Evolutionary conservation across 768 basidiomycete genomes (phyloP).

Genomic region (Hericium erinaceus): DNA sequence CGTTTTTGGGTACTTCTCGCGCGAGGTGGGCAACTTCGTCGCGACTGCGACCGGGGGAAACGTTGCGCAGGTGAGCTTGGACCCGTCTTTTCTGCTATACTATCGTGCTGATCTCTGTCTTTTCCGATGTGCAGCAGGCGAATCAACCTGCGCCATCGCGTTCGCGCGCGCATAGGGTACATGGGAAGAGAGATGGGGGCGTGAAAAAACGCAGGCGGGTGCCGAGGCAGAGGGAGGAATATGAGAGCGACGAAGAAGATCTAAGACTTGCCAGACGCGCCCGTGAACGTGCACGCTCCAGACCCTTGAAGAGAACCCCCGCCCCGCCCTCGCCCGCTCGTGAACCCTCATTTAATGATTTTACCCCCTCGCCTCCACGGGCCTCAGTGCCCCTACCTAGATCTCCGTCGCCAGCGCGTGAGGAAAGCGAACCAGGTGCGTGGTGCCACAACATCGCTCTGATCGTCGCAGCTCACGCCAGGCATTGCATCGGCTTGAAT

Average conservation of each 20-base stretch:
- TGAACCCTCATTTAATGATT: neutral
- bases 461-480: neutral
- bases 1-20: slow-evolving; percentile 60
- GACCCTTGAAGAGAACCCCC: neutral
- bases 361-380: neutral
- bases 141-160: neutral
- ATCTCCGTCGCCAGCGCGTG: neutral
- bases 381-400: neutral
- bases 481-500: neutral
- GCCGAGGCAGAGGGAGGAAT: slow-evolving; percentile 10
- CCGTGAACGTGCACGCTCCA: neutral
- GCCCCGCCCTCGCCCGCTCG: neutral
- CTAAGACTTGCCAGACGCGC: neutral
- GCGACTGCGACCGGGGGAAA: slow-evolving; percentile 48
- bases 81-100: neutral
- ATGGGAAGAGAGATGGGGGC: neutral
- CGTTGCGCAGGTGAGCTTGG: slow-evolving; percentile 6
- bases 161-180: neutral
- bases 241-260: slow-evolving; percentile 9
- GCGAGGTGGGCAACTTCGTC: slow-evolving; percentile 65
- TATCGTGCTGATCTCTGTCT: neutral
- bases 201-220: neutral
- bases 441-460: neutral
- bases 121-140: neutral
- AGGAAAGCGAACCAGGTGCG: neutral